Conservation (phyloP, 495 filamentous ascomycete species). For the Aspergillus cristatus region DNA sequence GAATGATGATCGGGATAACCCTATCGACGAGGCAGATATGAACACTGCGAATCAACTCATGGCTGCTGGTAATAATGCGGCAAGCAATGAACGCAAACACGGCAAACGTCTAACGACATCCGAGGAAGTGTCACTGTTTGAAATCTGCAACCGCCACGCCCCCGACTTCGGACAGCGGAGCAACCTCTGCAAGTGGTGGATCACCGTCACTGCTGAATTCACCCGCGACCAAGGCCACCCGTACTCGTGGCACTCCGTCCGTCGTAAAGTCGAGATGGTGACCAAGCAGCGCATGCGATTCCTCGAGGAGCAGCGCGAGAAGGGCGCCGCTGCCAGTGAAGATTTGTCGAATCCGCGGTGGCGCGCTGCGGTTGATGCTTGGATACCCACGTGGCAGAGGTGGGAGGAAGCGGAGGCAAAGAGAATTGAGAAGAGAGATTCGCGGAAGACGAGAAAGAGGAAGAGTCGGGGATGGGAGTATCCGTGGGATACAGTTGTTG, state of each 20-base stretch:
- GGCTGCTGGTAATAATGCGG: slow-evolving; percentile 4
- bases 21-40: slow-evolving; percentile 8
- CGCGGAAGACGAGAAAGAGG: slow-evolving; percentile 30
- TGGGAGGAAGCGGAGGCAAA: slow-evolving; percentile 31
- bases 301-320: slow-evolving; percentile 28
- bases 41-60: neutral
- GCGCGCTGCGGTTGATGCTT: slow-evolving; percentile 31
- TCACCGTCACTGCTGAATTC: slow-evolving; percentile 32
- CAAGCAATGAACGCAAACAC: slow-evolving; percentile 25
- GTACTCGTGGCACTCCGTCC: slow-evolving; percentile 41
- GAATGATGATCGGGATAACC: neutral
- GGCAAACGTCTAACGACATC: slow-evolving; percentile 35
- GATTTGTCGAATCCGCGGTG: slow-evolving; percentile 33
- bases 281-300: slow-evolving; percentile 37
- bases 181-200: slow-evolving; percentile 42
- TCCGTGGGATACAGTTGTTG: slow-evolving; percentile 1
- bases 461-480: slow-evolving; percentile 15
- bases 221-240: slow-evolving; percentile 29
- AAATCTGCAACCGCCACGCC: slow-evolving; percentile 34
- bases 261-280: slow-evolving; percentile 36
- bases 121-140: slow-evolving; percentile 35
- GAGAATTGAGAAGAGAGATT: slow-evolving; percentile 34
- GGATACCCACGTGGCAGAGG: slow-evolving; percentile 36
- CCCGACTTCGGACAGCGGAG: slow-evolving; percentile 34
- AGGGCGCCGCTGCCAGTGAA: slow-evolving; percentile 13